Evolutionary conservation across 169 alveolate genomes (phyloP).

Genomic region (Plasmodium adleri): DNA sequence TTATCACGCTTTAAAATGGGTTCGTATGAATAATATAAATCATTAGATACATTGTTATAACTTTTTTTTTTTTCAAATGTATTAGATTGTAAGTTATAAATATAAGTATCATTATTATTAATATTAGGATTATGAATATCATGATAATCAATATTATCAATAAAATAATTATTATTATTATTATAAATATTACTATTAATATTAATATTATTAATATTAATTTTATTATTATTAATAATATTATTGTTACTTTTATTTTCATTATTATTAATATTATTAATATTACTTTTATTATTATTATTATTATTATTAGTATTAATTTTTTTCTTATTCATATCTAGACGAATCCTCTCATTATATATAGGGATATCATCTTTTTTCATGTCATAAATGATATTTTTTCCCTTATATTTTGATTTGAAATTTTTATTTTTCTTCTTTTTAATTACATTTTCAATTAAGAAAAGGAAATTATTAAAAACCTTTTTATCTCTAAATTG

Average conservation of each 20-base stretch:
- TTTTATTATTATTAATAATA: no score
- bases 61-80: background rate
- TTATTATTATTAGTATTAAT: background rate
- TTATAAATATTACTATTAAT: no score
- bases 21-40: background rate
- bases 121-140: background rate
- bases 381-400: no score
- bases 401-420: no score
- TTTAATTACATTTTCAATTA: constrained; percentile 42
- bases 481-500: constrained; percentile 38
- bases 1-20: background rate
- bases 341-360: no score
- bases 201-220: no score
- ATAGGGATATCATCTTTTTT: no score
- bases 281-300: background rate
- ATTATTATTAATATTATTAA: no score
- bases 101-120: background rate
- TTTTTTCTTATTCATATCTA: background rate
- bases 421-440: background rate
- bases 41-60: background rate
- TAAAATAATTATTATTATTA: background rate
- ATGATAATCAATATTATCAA: background rate
- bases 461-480: constrained; percentile 29
- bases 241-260: background rate
- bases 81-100: background rate